Base-by-base conservation (phyloP, 2,329 filamentous ascomycete genomes). In the Aspergillus bombycis region DNA sequence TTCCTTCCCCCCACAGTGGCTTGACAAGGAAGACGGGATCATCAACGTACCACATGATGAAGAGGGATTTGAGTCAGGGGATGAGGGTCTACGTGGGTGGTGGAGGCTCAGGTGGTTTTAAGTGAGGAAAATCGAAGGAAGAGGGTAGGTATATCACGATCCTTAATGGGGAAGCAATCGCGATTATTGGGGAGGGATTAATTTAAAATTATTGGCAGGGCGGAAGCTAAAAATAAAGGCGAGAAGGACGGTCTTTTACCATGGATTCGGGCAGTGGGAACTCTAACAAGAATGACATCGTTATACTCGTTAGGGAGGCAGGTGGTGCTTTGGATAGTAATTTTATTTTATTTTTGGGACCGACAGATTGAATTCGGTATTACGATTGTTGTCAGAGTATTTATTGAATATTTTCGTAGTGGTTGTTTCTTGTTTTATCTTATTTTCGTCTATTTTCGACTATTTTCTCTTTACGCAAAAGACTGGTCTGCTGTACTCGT, bases 41-140 rank as follows among this genome's bases (percentile, higher is more conserved):
- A 30, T 23, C 41, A 10, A 67, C 69, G 58, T 67, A 75, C 74
- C 73, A 76, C 74, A 75, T 75, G 63, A 53, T 66, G 56, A 50
- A 41, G 57, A 32, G 57, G 21, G 43, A 48, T 36, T 34, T 54
- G 23, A 38, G 52, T 26, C 38, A 32, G 41, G 50, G n/a, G 48
- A 52, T 45, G 48, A 52, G 46, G 46, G 7, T 52, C 11, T 48
- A 36, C 14, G 34, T 36, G 14, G 34, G 34, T 36, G 34, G 34
- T 36, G 34, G 34, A 36, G 34, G 34, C 34, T 36, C 12, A 36
- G 12, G 43, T 45, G 11, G 6, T 28, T 12, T 12, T n/a, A 50
- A 48, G 26, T 38, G 50, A 36, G 28, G n/a, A 53, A 28, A 48
- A 61, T 68, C 62, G 60, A 66, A 38, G 43, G 38, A 57, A 61